Evolutionary conservation across 2,329 filamentous ascomycete species (phyloP).

Genomic region (Ustulina deusta): DNA sequence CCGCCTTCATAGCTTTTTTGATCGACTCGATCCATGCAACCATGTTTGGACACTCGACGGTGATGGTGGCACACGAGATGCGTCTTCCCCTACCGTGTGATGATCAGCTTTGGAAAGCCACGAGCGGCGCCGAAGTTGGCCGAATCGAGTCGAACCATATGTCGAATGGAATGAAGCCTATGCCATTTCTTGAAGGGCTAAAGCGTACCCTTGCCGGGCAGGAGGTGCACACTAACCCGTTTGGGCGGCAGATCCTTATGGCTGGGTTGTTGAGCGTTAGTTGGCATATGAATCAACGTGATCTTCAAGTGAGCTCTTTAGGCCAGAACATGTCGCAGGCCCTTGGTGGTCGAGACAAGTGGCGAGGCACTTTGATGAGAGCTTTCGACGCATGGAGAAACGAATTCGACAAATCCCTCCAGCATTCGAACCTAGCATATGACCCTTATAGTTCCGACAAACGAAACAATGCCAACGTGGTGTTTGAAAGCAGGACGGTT

Average conservation of each 20-base stretch:
- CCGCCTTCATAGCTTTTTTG: conserved; percentile 93
- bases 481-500: conserved; percentile 89
- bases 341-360: conserved; percentile 88
- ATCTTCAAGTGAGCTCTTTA: conserved; percentile 89
- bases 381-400: conserved; percentile 95
- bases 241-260: conserved; percentile 94
- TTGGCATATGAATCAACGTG: conserved; percentile 98
- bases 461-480: conserved; percentile 71
- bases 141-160: conserved; percentile 84
- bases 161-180: conserved; percentile 84
- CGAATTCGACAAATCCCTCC: conserved; percentile 86
- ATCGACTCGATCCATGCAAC: conserved; percentile 96
- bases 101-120: conserved; percentile 91
- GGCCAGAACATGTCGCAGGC: conserved; percentile 78
- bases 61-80: conserved; percentile 98
- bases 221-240: conserved; percentile 89
- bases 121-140: conserved; percentile 86
- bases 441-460: conserved; percentile 70
- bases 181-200: conserved; percentile 89
- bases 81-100: conserved; percentile 91
- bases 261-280: conserved; percentile 91
- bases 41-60: conserved; percentile 97
- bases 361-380: conserved; percentile 84
- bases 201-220: conserved; percentile 90
- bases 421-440: conserved; percentile 65